phyloP scores from a whole-genome alignment of 768 basidiomycete species.

The Phanerodontia chrysosporium region DNA sequence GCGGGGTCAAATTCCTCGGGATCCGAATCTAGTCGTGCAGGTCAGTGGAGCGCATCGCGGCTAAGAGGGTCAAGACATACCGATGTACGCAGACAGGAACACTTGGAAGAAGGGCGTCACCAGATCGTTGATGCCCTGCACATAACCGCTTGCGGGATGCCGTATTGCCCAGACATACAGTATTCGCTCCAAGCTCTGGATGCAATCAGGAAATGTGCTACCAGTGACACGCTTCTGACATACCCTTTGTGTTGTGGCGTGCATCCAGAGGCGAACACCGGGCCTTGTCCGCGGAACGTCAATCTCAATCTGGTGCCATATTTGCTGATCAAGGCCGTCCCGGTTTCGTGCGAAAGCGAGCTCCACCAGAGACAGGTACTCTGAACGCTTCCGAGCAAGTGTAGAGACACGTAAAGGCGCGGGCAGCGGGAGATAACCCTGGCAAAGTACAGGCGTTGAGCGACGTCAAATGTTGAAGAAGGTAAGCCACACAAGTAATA shows the following conservation, averaged over 20 bases:
- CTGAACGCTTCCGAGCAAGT: conserved; percentile 84
- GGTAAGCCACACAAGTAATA: conserved; percentile 69
- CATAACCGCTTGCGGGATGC: conserved; percentile 97
- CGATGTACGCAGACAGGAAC: conserved; percentile 92
- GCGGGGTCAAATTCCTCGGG: conserved; percentile 86
- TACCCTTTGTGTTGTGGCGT: conserved; percentile 84
- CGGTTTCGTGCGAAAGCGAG: conserved; percentile 85
- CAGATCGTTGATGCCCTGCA: conserved; percentile 98
- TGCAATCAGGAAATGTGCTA: conserved; percentile 11
- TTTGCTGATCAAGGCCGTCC: conserved; percentile 87
- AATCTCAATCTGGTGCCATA: conserved; percentile 99
- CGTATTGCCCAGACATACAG: conserved; percentile 99
- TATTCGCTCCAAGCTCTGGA: conserved; percentile 87
- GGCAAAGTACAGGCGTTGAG: too few species aligned
- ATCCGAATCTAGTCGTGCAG: conserved; percentile 63
- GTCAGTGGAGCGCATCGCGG: not conserved
- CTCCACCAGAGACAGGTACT: conserved; percentile 87
- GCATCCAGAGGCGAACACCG: conserved; percentile 89
- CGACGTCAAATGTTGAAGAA: too few species aligned
- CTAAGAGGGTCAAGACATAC: conserved; percentile 33
- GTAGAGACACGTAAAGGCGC: conserved; percentile 69
- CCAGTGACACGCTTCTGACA: conserved; percentile 23
- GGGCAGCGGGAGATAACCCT: conserved; percentile 93
- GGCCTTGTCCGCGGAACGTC: conserved; percentile 96
- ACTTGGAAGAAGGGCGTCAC: conserved; percentile 98